Conservation (phyloP, 2,329 filamentous ascomycete species). For the Cercospora brassicicola region DNA sequence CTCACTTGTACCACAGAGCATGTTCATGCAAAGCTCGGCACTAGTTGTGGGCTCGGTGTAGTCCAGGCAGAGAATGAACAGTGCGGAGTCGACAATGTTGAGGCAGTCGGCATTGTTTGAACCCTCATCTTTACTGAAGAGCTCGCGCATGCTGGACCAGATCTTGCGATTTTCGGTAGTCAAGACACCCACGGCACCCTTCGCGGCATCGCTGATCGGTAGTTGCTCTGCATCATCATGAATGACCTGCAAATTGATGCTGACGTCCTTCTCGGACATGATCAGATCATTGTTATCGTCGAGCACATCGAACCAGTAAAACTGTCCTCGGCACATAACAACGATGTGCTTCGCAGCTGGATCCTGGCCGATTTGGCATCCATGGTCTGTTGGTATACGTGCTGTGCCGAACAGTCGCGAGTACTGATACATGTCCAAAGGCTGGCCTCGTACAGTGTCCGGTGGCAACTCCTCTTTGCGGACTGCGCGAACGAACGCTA, state of each 20-base stretch:
- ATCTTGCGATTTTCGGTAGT: constrained; percentile 96
- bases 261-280: constrained; percentile 93
- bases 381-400: constrained; percentile 87
- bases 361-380: constrained; percentile 94
- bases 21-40: constrained; percentile 90
- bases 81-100: constrained; percentile 89
- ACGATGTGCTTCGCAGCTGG: constrained; percentile 90
- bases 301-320: constrained; percentile 98
- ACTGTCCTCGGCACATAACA: constrained; percentile 89
- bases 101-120: constrained; percentile 96
- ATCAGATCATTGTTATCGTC: constrained; percentile 93
- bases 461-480: constrained; percentile 89
- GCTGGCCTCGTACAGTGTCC: constrained; percentile 77
- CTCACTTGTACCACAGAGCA: constrained; percentile 93
- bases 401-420: constrained; percentile 93
- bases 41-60: constrained; percentile 81
- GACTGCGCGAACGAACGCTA: constrained; percentile 90
- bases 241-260: constrained; percentile 87
- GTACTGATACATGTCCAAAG: constrained; percentile 98
- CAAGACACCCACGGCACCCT: constrained; percentile 85
- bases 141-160: constrained; percentile 88
- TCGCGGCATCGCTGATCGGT: constrained; percentile 92
- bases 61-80: constrained; percentile 90
- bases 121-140: constrained; percentile 78
- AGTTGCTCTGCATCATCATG: constrained; percentile 86